These are phyloP conservation scores for Lactarius akahatsu DNA, from an alignment of 768 basidiomycete species.

Conservation along the genomic window DNA sequence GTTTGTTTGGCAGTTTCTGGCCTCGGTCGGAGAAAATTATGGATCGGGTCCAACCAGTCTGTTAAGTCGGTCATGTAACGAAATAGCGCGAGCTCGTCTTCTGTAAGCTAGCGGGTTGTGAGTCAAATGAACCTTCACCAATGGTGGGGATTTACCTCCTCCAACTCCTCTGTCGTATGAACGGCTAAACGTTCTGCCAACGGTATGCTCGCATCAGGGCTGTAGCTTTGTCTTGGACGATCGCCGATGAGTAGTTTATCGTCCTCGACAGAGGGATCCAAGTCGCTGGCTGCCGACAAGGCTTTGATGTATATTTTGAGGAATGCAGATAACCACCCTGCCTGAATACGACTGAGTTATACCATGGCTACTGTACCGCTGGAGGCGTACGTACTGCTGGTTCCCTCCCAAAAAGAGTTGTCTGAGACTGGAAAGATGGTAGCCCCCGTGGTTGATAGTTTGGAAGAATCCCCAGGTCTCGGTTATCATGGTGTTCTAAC, in stretches of 20 bases:
- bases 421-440: constrained; percentile 62
- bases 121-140: constrained; percentile 20
- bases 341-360: neutral
- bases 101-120: constrained; percentile 53
- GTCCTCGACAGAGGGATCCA: constrained; percentile 71
- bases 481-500: constrained; percentile 81
- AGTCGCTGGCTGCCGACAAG: constrained; percentile 75
- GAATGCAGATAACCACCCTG: constrained; percentile 66
- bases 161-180: constrained; percentile 49
- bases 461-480: constrained; percentile 76
- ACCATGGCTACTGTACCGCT: neutral
- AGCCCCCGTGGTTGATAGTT: constrained; percentile 67
- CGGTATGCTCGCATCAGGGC: constrained; percentile 49
- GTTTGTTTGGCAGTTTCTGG: constrained; percentile 76
- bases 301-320: constrained; percentile 76
- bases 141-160: constrained; percentile 45
- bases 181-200: constrained; percentile 58
- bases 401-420: constrained; percentile 58
- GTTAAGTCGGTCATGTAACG: constrained; percentile 62
- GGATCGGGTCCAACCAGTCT: constrained; percentile 76
- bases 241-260: constrained; percentile 81
- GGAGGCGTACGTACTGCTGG: constrained; percentile 53
- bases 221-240: constrained; percentile 62
- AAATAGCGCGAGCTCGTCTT: constrained; percentile 57
- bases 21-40: constrained; percentile 69